Base-by-base conservation (phyloP, 1,284 basidiomycete genomes). In the Ganoderma resinaceum region DNA sequence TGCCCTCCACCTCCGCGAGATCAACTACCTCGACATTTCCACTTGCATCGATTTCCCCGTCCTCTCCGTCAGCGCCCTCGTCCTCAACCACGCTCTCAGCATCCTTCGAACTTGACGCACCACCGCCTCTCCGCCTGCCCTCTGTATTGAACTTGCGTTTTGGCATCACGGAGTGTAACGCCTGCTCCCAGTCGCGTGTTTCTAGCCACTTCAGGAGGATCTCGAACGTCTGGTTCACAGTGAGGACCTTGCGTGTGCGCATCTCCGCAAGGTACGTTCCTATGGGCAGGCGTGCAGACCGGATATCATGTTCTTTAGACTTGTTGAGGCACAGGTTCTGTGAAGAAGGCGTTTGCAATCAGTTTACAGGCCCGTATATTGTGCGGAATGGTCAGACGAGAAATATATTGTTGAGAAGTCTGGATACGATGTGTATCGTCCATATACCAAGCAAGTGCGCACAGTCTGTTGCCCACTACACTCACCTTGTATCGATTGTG, bases 161-260 rank as follows among this genome's bases (percentile, higher is more conserved):
- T 0, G 97, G 97, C 71, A 99, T 93, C 60, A 97, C 94, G 18
- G 89, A 84, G 78, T 93, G 89, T 66, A 99, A 86, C 0, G 96
- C 94, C 64, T 89, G 80, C 76, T 92, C 89, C 96, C 96, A 98
- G 74, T 93, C 86, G 70, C 87, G 86, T 14, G 88, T 89, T 73
- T 93, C 91, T n/a, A 92, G 87, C 93, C 96, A 99, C 73, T 92
- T 91, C 11, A 96, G 80, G 67, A 99, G 85, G 73, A 99, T 98
- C 79, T 98, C 95, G 77, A 97, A 95, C 20, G 95, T 89, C 82
- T 99, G 97, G 78, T 99, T 99, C 65, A 99, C 96, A 0, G 98
- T 99, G 71, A 99, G 84, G 33, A 99, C 96, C 77, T 98, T 99
- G 67, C 98, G 90, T 2, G 96, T 96, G 23, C 91, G 88, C 72